Evolutionary conservation across 2,329 filamentous ascomycete genomes (phyloP), one percentile per base, ranked within the genome.

Genomic region (Colletotrichum ledebouriae): DNA sequence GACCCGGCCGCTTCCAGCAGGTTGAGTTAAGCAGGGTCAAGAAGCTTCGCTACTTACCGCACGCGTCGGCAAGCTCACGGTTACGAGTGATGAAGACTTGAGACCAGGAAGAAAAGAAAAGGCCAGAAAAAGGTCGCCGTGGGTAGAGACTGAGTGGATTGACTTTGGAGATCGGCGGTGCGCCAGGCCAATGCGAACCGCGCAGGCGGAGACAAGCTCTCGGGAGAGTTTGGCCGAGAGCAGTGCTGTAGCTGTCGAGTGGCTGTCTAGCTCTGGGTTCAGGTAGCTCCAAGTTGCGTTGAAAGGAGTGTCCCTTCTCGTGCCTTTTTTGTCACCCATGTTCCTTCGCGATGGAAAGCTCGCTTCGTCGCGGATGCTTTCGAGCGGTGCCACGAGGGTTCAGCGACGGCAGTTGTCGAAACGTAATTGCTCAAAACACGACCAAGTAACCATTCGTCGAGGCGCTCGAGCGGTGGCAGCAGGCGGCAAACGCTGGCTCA

Each of bases 91-190:
- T 17, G 29, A 25, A 13, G n/a, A 12, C 37, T 47, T 55, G 41
- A 39, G 47, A 33, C 25, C n/a, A 46, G 13, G 34, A 41, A 22
- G 41, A 15, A 33, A 13, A 29, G 10, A n/a, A n/a, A 22, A 29
- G 7, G 55, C 37, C 13, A 15, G 37, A 15, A 39, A 29, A 29
- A 53, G n/a, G 29, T 37, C 17, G 49, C 34, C 49, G 29, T 33
- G 12, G 37, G 13, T 15, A 20, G 37, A 60, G 55, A 33, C 20
- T 22, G 15, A 12, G 34, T 46, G 47, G 37, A 44, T 37, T 60
- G 42, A 50, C 52, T 61, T 61, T 61, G 22, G 41, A 12, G 58
- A 56, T 56, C 58, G n/a, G 42, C 50, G 17, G 33, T 29, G 42
- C 41, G 37, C 58, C 41, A 47, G 22, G 58, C 59, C 49, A 56